Conservation (phyloP, 495 filamentous ascomycete genomes). For the Elaphomyces granulatus region DNA sequence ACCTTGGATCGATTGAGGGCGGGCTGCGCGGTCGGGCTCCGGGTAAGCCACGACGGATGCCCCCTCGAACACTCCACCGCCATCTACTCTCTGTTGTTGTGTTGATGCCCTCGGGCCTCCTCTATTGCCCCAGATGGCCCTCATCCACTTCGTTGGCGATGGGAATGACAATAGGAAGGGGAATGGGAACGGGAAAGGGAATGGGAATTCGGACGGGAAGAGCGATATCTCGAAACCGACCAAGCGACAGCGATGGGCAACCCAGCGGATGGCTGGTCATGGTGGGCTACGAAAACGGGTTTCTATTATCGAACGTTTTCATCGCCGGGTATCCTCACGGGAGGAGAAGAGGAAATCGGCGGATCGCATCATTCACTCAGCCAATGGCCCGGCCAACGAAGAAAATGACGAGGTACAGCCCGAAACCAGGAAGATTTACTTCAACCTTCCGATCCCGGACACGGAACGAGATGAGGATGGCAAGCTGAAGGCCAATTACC, state of each 20-base stretch:
- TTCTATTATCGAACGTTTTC: constrained; percentile 67
- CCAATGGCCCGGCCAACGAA: constrained; percentile 20
- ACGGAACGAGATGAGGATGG: constrained; percentile 76
- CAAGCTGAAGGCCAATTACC: constrained; percentile 50
- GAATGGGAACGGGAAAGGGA: constrained; percentile 21
- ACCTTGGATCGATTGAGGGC: neutral
- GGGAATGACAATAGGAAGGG: constrained; percentile 2
- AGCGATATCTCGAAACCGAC: constrained; percentile 43
- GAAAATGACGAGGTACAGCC: constrained; percentile 18
- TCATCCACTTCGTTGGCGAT: constrained; percentile 4
- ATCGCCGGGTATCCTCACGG: constrained; percentile 41
- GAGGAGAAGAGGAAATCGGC: constrained; percentile 65
- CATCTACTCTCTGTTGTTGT: neutral
- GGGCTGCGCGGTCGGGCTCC: neutral
- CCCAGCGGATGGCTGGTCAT: constrained; percentile 59
- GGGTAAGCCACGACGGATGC: neutral
- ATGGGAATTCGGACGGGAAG: constrained; percentile 21
- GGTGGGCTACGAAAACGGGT: constrained; percentile 66
- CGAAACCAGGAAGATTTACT: constrained; percentile 50
- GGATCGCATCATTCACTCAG: constrained; percentile 9
- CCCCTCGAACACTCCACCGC: neutral
- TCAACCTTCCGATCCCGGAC: constrained; percentile 70
- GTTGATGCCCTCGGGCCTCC: neutral
- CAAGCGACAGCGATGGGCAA: constrained; percentile 86
- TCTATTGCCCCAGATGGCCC: neutral